phyloP scores from a whole-genome alignment of 164 flowering plant genomes.

The Magnolia officinalis region DNA sequence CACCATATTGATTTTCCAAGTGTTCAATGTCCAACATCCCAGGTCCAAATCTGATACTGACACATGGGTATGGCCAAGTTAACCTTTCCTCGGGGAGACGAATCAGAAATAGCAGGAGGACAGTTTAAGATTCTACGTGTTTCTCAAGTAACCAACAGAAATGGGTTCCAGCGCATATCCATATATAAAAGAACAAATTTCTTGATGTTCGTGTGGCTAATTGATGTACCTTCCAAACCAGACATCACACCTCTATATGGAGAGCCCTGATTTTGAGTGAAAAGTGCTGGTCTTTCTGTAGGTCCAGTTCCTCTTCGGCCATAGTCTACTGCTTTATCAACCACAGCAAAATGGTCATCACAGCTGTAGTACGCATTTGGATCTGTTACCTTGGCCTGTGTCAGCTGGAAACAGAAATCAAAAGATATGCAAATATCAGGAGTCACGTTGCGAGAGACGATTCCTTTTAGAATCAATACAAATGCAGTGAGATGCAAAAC shows the following conservation, averaged over 20 bases:
- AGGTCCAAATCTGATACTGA: not conserved
- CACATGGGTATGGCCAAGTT: not conserved
- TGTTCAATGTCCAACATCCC: not conserved
- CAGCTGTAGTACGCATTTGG: slow-evolving; percentile 51
- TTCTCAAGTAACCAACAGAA: not conserved
- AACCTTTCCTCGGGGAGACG: not conserved
- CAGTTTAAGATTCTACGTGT: not conserved
- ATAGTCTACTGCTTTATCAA: slow-evolving; percentile 32
- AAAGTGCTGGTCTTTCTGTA: not conserved
- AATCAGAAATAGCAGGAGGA: not conserved
- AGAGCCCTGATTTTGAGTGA: not conserved
- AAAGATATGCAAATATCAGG: not conserved
- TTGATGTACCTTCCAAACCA: slow-evolving; percentile 3
- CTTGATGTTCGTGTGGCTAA: not conserved
- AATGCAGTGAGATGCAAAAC: not conserved
- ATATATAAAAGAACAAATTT: not conserved
- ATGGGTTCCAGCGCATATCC: not conserved
- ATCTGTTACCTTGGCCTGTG: slow-evolving; percentile 38
- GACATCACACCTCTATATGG: not conserved
- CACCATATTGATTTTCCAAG: not conserved
- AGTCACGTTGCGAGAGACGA: not conserved
- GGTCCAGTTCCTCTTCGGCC: slow-evolving; percentile 20
- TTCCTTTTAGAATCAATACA: not conserved
- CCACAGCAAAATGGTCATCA: slow-evolving; percentile 41
- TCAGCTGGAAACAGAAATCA: not conserved